Percentiles rank a stretch among this genome's conserved stretches.
Evolutionary conservation across 1,284 basidiomycete genomes (phyloP).

Genomic region (Apiotrichum sp.): DNA sequence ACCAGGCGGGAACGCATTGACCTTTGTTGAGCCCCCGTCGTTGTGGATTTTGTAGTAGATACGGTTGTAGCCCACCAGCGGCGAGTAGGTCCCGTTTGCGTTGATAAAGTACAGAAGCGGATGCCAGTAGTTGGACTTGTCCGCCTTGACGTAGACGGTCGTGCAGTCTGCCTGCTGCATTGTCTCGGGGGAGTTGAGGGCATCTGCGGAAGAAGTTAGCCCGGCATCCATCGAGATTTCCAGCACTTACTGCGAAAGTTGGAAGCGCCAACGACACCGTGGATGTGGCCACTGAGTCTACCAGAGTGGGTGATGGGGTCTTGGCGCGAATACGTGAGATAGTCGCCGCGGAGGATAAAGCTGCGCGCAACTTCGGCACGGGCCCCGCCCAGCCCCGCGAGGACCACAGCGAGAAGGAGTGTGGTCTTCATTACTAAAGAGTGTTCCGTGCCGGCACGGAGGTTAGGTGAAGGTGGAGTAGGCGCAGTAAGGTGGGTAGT

Average conservation of each 20-base stretch:
- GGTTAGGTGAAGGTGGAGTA: too few species aligned
- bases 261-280: conserved; percentile 43
- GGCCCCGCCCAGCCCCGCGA: not conserved
- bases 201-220: conserved; percentile 11
- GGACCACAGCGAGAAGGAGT: not conserved
- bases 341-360: conserved; percentile 28
- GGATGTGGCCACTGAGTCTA: conserved; percentile 37
- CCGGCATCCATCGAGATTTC: too few species aligned
- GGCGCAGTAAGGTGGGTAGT: too few species aligned
- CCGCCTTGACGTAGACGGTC: conserved; percentile 34
- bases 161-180: conserved; percentile 29
- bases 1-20: conserved; percentile 44
- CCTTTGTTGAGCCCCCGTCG: conserved; percentile 3
- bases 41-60: conserved; percentile 41
- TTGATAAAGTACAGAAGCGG: conserved; percentile 49
- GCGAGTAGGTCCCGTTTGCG: conserved; percentile 21
- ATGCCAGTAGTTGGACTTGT: conserved; percentile 50
- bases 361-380: not conserved
- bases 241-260: conserved; percentile 28
- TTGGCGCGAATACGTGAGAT: conserved; percentile 33
- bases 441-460: too few species aligned
- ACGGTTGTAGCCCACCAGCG: conserved; percentile 24
- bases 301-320: conserved; percentile 46
- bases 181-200: conserved; percentile 19
- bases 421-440: not conserved